Base-by-base conservation (phyloP, 192 early-diverging fungal genomes). In the Spinellus fusiger region DNA sequence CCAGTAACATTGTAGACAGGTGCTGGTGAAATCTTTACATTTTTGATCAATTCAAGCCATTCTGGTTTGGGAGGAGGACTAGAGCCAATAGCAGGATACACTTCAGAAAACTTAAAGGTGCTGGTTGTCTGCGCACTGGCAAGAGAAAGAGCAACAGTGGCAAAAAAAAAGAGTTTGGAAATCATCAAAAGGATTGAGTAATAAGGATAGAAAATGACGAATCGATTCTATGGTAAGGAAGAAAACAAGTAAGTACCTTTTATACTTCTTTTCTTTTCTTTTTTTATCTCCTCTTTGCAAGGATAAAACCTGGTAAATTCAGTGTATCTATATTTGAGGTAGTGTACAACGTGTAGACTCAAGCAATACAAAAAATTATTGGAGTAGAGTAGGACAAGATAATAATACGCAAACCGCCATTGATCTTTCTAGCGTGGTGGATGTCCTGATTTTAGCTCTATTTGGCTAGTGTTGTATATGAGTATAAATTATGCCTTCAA, bases 1-100 rank as follows among this genome's bases (percentile, higher is more conserved):
- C 37, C 38, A 13, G 50, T 40, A 27, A 32, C 51, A 22, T 64
- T 40, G 23, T 59, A 49, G 15, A 71, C 69, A 49, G 69, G 69
- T 50, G 69, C 69, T 23, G 32, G 16, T 46, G 63, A 35, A 22
- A 71, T 71, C 26, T 61, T 57, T 49, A 38, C 52, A 6, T 29
- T 32, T 29, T 71, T 65, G 27, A 71, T 54, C 35, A 61, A 64
- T 31, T 40, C 62, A n/a, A 71, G 57, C 69, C 69, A 71, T 56
- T 71, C 69, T 49, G 69, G 69, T 46, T 71, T 71, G 5, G 69
- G 50, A 5, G 53, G 50, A 16, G 69, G 69, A 1, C 56, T 55
- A 33, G 52, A 49, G n/a, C 69, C 69, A 3, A 57, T 20, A 10
- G 34, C 40, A 61, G 69, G 69, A 28, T 56, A 71, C 7, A 53